Conservation (phyloP, 345 rosid genomes). For the Populus davidiana region DNA sequence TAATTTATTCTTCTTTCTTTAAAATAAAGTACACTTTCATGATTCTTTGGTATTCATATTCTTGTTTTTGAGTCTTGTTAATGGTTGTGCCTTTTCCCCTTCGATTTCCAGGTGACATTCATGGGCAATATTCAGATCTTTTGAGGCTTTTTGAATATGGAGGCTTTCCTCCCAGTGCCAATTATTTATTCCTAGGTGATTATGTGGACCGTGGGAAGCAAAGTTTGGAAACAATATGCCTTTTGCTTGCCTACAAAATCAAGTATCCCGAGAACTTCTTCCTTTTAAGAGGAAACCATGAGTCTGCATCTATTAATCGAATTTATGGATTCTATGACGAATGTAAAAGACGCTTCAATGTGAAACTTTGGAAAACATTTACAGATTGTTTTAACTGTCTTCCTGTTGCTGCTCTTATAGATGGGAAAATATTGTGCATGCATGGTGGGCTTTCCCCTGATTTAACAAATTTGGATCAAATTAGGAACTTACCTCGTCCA, state of each 20-base stretch:
- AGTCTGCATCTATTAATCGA: constrained; percentile 82
- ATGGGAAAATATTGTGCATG: constrained; percentile 91
- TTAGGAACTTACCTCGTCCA: constrained; percentile 70
- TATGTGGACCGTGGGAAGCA: constrained; percentile 98
- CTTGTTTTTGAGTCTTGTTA: constrained; percentile 4
- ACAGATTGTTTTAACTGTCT: constrained; percentile 92
- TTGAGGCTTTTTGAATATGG: constrained; percentile 89
- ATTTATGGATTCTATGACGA: constrained; percentile 93
- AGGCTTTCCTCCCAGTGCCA: constrained; percentile 81
- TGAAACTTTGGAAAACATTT: constrained; percentile 73
- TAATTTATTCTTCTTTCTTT: neutral
- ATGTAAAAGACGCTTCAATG: constrained; percentile 82
- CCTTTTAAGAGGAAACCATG: constrained; percentile 83
- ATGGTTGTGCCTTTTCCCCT: constrained; percentile 2
- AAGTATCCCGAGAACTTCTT: constrained; percentile 89
- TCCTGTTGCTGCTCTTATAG: constrained; percentile 82
- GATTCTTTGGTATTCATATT: neutral
- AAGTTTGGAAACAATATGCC: constrained; percentile 91
- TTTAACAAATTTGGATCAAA: constrained; percentile 62
- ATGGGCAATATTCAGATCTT: constrained; percentile 83
- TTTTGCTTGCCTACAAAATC: constrained; percentile 82
- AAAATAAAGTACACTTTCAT: neutral
- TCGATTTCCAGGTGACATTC: constrained; percentile 72
- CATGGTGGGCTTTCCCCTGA: constrained; percentile 97
- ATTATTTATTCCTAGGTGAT: constrained; percentile 84